Conservation (phyloP, 1,284 basidiomycete genomes). For the Malassezia arunalokei region DNA sequence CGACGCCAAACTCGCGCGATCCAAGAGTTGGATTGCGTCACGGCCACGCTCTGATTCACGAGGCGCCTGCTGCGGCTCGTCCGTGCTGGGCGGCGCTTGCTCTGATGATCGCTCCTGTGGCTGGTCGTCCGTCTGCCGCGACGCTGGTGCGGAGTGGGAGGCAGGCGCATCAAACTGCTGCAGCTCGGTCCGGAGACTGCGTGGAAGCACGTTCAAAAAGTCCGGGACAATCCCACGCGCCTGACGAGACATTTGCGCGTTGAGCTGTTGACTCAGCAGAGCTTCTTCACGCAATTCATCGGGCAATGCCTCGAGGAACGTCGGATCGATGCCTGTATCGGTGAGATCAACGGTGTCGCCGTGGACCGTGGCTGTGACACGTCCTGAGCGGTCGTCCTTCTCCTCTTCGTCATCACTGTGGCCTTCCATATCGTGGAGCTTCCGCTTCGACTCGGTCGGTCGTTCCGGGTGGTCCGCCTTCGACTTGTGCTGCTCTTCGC, state of each 20-base stretch:
- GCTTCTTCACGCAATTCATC: slow-evolving; percentile 99
- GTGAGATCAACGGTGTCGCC: slow-evolving; percentile 95
- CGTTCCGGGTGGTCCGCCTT: neutral
- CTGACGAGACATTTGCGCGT: slow-evolving; percentile 56
- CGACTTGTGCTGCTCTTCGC: slow-evolving; percentile 6
- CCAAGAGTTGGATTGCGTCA: slow-evolving; percentile 86
- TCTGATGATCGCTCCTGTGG: slow-evolving; percentile 47
- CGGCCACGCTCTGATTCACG: slow-evolving; percentile 12
- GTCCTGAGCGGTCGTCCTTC: neutral
- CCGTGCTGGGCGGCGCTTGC: neutral
- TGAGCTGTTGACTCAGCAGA: slow-evolving; percentile 78
- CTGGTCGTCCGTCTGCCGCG: neutral
- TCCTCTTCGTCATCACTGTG: slow-evolving; percentile 23
- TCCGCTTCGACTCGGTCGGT: slow-evolving; percentile 45
- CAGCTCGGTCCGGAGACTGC: slow-evolving; percentile 78
- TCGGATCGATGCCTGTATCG: slow-evolving; percentile 94
- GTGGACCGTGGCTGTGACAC: slow-evolving; percentile 53
- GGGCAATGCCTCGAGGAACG: slow-evolving; percentile 90
- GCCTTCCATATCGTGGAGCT: slow-evolving; percentile 8
- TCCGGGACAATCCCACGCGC: slow-evolving; percentile 62
- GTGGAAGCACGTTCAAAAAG: slow-evolving; percentile 89
- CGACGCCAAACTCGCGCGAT: slow-evolving; percentile 76
- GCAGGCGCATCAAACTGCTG: slow-evolving; percentile 55
- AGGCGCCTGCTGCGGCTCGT: neutral
- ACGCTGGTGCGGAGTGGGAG: slow-evolving; percentile 51